These are phyloP conservation scores for Cercospora sp. DNA, from an alignment of 2,329 filamentous ascomycete genomes.

Conservation along the genomic window DNA sequence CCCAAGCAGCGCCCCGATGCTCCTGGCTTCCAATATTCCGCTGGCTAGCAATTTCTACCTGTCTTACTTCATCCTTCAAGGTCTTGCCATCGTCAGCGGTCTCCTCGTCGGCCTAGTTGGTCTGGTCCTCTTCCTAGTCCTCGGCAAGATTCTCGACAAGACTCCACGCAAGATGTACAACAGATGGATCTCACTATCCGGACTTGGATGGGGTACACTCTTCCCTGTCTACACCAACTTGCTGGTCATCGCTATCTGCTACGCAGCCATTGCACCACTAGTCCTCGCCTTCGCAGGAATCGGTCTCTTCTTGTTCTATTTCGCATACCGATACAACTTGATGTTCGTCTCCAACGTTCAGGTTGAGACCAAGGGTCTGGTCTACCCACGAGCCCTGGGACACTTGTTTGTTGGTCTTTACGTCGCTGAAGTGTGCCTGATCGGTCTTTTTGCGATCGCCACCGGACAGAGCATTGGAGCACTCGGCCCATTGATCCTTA, in stretches of 20 bases:
- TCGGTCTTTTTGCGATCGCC: constrained; percentile 75
- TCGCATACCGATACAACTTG: constrained; percentile 87
- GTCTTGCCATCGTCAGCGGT: constrained; percentile 73
- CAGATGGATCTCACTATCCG: constrained; percentile 72
- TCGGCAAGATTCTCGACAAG: constrained; percentile 72
- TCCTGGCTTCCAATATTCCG: constrained; percentile 57
- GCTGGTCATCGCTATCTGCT: constrained; percentile 72
- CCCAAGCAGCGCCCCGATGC: constrained; percentile 35
- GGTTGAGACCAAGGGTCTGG: constrained; percentile 83
- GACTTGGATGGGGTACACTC: constrained; percentile 80
- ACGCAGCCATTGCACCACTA: constrained; percentile 82
- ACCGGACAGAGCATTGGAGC: constrained; percentile 53
- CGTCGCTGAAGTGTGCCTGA: constrained; percentile 72
- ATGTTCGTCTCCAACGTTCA: constrained; percentile 80
- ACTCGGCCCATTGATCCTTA: constrained; percentile 70
- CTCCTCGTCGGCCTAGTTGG: constrained; percentile 73
- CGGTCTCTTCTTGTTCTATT: constrained; percentile 78
- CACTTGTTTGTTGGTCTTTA: constrained; percentile 85
- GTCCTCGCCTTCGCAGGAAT: constrained; percentile 79
- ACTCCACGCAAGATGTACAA: constrained; percentile 79
- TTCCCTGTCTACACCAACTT: constrained; percentile 81
- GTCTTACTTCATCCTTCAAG: constrained; percentile 91
- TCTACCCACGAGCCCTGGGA: constrained; percentile 83
- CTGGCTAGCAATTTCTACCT: constrained; percentile 92
- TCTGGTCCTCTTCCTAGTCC: constrained; percentile 70